Evolutionary conservation across 1,139 yeast species (phyloP), one percentile per base, ranked within the genome.

Genomic region (Yamadazyma diospyri): DNA sequence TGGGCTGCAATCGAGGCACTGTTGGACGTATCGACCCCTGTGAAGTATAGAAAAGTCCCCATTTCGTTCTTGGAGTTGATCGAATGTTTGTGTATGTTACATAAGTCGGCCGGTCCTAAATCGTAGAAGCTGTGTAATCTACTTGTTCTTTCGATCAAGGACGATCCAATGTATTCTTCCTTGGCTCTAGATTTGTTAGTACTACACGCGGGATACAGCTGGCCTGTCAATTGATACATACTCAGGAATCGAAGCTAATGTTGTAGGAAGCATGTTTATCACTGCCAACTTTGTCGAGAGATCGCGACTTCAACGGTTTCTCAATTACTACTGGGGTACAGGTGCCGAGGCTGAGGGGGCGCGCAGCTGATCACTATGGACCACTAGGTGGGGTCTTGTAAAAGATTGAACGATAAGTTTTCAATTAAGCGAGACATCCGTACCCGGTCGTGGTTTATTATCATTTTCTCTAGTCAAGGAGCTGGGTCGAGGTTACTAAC

Each of bases 81-180:
- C 30, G 60, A 64, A 42, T 50, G 69, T 47, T 77, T 74, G 35
- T 74, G 73, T 35, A 78, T 63, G 51, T 85, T 94, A 32, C 94
- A 84, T 43, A 92, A 66, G 61, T 92, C 97, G 5, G 96, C 89
- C 0, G 96, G 95, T 0, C 98, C 98, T 34, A 92, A 57, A 36
- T 76, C 81, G 27, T 37, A 42, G 38, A 69, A 64, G 15, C 68
- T 55, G 35, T 63, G 69, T 32, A 76, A 53, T 35, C 79, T 64
- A 24, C 74, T 59, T 1, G 80, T 72, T 43, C 81, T 58, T 48
- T 74, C 79, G 25, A 65, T 61, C 23, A 76, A 50, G 2, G 77
- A 69, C 19, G 73, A 61, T 11, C 78, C 78, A 24, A 66, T 58
- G 42, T 63, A 61, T 38, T 68, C 75, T 45, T 76, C 81, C 32